Conservation (phyloP, 139 green algal species). For the Gonium pectorale region DNA sequence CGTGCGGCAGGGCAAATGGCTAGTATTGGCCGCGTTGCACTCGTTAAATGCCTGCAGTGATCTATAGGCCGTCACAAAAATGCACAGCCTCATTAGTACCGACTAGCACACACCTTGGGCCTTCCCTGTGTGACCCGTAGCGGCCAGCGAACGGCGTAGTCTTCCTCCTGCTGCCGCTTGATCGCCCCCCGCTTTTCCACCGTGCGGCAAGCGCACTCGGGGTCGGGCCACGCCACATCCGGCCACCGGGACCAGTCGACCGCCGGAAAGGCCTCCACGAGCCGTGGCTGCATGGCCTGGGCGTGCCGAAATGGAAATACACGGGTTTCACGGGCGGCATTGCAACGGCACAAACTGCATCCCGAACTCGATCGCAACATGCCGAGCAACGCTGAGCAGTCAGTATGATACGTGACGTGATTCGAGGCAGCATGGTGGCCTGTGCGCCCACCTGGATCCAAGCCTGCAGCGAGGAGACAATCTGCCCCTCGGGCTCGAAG, state of each 20-base stretch:
- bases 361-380: no score
- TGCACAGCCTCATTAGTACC: no score
- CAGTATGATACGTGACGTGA: no score
- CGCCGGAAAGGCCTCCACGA: constrained; percentile 21
- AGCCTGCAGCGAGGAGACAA: constrained; percentile 6
- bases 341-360: no score
- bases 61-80: no score
- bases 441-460: constrained; percentile 44
- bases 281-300: constrained; percentile 31
- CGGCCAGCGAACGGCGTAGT: constrained; percentile 36
- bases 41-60: no score
- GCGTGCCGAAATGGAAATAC: no score
- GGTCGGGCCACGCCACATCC: constrained; percentile 3
- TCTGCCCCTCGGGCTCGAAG: constrained; percentile 34
- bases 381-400: no score
- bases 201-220: constrained; percentile 14
- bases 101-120: constrained; percentile 31
- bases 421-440: no score
- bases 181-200: constrained; percentile 39
- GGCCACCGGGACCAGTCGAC: constrained; percentile 33
- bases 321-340: no score
- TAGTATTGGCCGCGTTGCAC: no score
- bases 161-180: constrained; percentile 43
- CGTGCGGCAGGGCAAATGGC: no score
- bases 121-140: constrained; percentile 31